A percentile compares a stretch with the other conserved stretches of the same genome.
phyloP scores from a whole-genome alignment of 73 alveolate species.

The Paramecium caudatum region DNA sequence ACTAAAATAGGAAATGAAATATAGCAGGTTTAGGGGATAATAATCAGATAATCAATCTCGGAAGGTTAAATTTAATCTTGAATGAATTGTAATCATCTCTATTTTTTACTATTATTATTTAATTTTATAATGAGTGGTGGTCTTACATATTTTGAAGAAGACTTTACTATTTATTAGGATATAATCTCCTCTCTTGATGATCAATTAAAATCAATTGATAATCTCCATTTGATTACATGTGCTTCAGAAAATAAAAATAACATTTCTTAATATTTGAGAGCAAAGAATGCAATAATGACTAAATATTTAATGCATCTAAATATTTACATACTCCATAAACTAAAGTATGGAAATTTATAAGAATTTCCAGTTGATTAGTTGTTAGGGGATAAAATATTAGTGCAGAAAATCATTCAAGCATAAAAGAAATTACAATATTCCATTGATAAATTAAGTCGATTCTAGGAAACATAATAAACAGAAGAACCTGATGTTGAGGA shows the following conservation, averaged over 20 bases:
- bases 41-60: background rate
- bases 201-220: conserved; percentile 7
- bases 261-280: conserved; percentile 55
- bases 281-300: conserved; percentile 61
- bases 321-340: conserved; percentile 12
- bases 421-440: conserved; percentile 62
- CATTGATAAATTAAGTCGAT: conserved; percentile 41
- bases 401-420: conserved; percentile 18
- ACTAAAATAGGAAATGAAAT: conserved; percentile 23
- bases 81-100: conserved; percentile 4
- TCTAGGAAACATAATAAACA: background rate
- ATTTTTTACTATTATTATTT: background rate
- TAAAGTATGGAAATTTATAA: conserved; percentile 31
- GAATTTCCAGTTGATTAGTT: conserved; percentile 57
- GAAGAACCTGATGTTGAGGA: conserved; percentile 1
- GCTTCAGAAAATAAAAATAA: conserved; percentile 37
- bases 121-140: conserved; percentile 57
- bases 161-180: background rate
- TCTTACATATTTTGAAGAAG: conserved; percentile 36
- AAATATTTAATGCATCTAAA: conserved; percentile 37
- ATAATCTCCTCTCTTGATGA: background rate
- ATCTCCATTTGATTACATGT: conserved; percentile 21
- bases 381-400: conserved; percentile 20
- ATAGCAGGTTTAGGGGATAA: conserved; percentile 36
- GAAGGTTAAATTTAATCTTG: conserved; percentile 22